Evolutionary conservation across 2,329 filamentous ascomycete genomes (phyloP), one percentile per base, ranked within the genome.

Genomic region (Colletotrichum cereale): DNA sequence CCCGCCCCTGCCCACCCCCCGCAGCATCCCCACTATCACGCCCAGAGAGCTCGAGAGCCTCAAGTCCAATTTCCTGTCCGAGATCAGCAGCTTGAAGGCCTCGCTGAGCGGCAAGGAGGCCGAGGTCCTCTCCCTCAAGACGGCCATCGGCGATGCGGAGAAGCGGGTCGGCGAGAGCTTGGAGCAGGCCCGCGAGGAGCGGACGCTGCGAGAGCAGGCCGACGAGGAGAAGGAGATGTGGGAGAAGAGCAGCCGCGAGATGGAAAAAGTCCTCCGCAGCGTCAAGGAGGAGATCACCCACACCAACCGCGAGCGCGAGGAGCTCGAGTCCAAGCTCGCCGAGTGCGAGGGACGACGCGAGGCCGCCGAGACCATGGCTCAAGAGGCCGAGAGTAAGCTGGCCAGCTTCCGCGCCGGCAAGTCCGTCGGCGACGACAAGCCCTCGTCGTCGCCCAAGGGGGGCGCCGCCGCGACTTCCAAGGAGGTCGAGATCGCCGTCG

Each of bases 61-160:
- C 72, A 98, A 98, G 80, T 98, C 95, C 0, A 89, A 89, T 31
- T 97, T 97, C 77, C 87, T 97, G 62, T 97, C 95, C 0, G 94
- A 98, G 79, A 97, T 99, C 71, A 97, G 94, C 73, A 94, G 93
- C n/a, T 88, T 99, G 24, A 96, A 94, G 78, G 96, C 96, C 3
- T 96, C 94, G 12, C 86, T 99, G 12, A 95, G 92, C 76, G 96
- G 96, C 60, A 97, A 96, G 78, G 96, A 98, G 79, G 96, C 96
- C 7, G 95, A 98, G 80, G 94, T 96, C 44, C 87, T 91, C 62
- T 96, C 93, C 42, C 87, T 98, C 70, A 97, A 97, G 80, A 90
- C 92, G 53, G 94, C 96, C 0, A 90, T 98, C 38, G 90, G 90
- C 7, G 95, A 98, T 81, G 96, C 96, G 0, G 96, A 99, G 84